A percentile compares a stretch with the other conserved stretches of the same genome.
These are phyloP conservation scores for Pythium grandisporangium DNA, from an alignment of 352 stramenopile genomes.

Conservation along the genomic window DNA sequence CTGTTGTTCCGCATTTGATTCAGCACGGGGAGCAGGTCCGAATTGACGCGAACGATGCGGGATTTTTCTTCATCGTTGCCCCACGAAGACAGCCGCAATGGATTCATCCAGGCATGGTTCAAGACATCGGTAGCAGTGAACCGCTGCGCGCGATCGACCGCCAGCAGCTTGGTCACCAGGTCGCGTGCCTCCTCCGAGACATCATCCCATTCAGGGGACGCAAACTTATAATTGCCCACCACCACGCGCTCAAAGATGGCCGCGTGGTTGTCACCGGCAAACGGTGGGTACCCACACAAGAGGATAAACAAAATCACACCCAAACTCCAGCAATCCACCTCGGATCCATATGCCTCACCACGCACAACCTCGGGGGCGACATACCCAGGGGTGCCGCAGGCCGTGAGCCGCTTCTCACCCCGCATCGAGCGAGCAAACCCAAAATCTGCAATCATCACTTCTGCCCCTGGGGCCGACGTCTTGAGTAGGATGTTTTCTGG, in stretches of 20 bases:
- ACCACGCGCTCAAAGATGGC: constrained; percentile 69
- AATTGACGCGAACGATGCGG: constrained; percentile 22
- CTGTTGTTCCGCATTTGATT: constrained; percentile 73
- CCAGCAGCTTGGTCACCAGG: constrained; percentile 90
- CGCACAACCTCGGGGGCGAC: constrained; percentile 92
- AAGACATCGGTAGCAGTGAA: constrained; percentile 63
- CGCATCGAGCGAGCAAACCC: constrained; percentile 74
- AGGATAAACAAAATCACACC: constrained; percentile 94
- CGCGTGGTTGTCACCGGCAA: constrained; percentile 61
- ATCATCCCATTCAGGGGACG: constrained; percentile 89
- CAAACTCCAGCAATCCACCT: constrained; percentile 93
- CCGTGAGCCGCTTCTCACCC: constrained; percentile 38
- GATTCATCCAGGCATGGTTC: constrained; percentile 75
- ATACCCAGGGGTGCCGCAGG: constrained; percentile 86
- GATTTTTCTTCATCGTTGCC: constrained; percentile 18
- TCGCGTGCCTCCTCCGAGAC: constrained; percentile 93
- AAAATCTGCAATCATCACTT: constrained; percentile 88
- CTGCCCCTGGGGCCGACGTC: constrained; percentile 50
- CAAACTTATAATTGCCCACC: constrained; percentile 86
- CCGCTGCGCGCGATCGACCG: constrained; percentile 76
- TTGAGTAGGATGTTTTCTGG: constrained; percentile 86
- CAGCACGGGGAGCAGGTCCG: constrained; percentile 53
- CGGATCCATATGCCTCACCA: constrained; percentile 73
- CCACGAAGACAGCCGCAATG: constrained; percentile 8
- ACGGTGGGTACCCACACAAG: constrained; percentile 89